phyloP scores from a whole-genome alignment of 352 stramenopile species.

The Pythium pyrilobum region DNA sequence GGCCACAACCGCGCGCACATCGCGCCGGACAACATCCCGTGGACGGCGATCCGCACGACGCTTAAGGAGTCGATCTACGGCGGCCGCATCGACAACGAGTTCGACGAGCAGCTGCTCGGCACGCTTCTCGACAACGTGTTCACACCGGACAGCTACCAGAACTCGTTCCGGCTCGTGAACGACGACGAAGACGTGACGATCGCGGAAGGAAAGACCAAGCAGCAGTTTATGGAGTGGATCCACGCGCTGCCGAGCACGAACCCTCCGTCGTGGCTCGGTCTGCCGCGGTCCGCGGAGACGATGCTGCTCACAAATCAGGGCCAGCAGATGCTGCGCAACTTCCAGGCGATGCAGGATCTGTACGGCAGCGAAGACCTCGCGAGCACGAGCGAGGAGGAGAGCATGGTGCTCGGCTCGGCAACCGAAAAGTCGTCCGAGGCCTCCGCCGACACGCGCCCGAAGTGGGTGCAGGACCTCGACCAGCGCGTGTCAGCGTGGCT shows the following conservation, averaged over 20 bases:
- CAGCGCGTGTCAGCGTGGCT: conserved; percentile 61
- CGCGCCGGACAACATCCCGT: conserved; percentile 97
- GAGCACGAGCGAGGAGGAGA: conserved; percentile 40
- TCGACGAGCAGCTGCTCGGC: conserved; percentile 95
- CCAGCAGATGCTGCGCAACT: conserved; percentile 66
- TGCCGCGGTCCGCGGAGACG: conserved; percentile 89
- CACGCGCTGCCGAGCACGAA: conserved; percentile 85
- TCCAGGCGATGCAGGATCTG: conserved; percentile 80
- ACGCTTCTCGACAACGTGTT: conserved; percentile 93
- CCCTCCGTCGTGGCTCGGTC: conserved; percentile 89
- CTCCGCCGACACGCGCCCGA: conserved; percentile 43
- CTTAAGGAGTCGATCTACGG: conserved; percentile 97
- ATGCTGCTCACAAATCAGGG: conserved; percentile 85
- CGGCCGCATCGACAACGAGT: conserved; percentile 95
- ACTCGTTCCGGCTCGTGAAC: conserved; percentile 63
- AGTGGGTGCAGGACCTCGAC: conserved; percentile 83
- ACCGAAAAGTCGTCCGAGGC: conserved; percentile 23
- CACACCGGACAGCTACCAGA: conserved; percentile 93
- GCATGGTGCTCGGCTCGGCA: conserved; percentile 47
- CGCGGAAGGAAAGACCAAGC: conserved; percentile 87
- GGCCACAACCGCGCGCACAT: conserved; percentile 81
- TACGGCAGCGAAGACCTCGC: conserved; percentile 58
- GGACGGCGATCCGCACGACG: conserved; percentile 95
- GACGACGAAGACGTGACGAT: conserved; percentile 56
- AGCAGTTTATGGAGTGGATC: conserved; percentile 91